phyloP scores from a whole-genome alignment of 106 monocot genomes.

The Acorus gramineus region DNA sequence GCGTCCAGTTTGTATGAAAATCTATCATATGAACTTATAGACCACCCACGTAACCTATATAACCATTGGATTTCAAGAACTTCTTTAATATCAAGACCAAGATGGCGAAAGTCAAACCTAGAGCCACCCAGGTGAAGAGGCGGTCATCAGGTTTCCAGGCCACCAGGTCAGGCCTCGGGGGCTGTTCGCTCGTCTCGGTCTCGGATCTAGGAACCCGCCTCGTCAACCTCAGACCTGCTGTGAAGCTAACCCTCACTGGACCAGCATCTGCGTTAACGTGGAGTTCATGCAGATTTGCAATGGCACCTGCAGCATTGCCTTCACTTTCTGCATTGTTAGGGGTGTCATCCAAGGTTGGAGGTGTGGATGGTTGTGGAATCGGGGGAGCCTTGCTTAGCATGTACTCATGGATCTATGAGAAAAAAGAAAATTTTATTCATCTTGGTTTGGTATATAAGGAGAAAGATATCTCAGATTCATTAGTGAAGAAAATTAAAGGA shows the following conservation, averaged over 20 bases:
- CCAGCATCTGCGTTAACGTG: constrained; percentile 49
- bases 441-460: not conserved
- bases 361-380: constrained; percentile 34
- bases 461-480: not conserved
- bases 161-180: constrained; percentile 1
- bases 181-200: constrained; percentile 2
- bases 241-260: constrained; percentile 33
- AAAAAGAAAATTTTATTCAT: not conserved
- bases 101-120: constrained; percentile 65
- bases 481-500: not conserved
- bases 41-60: constrained; percentile 21
- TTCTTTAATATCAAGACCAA: constrained; percentile 62
- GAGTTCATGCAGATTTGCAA: constrained; percentile 42
- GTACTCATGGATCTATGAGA: constrained; percentile 64
- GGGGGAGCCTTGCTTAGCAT: constrained; percentile 75
- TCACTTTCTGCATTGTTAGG: constrained; percentile 3
- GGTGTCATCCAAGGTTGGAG: not conserved
- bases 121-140: constrained; percentile 50
- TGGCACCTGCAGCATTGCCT: not conserved
- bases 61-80: constrained; percentile 46
- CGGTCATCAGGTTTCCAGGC: constrained; percentile 39
- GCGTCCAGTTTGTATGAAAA: too few species aligned
- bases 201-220: not conserved
- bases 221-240: constrained; percentile 31
- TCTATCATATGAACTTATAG: too few species aligned